A percentile compares a stretch with the other conserved stretches of the same genome.
Evolutionary conservation across 2,329 filamentous ascomycete species (phyloP).

Genomic region (Tolypocladium capitatum): DNA sequence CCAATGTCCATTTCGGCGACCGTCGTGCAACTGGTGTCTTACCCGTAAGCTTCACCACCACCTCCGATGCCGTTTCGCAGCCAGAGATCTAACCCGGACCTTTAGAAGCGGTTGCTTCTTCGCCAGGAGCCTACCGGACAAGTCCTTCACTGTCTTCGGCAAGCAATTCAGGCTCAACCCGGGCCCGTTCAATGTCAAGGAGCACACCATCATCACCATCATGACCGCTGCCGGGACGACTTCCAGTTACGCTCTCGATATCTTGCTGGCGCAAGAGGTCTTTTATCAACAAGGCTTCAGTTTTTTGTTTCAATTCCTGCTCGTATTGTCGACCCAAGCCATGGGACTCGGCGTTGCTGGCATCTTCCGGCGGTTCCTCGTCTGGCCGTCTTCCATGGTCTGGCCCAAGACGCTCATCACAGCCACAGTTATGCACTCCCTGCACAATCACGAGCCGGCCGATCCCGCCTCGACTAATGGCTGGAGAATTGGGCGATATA

Average conservation of each 20-base stretch:
- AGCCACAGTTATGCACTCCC: constrained; percentile 46
- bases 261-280: constrained; percentile 27
- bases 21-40: constrained; percentile 41
- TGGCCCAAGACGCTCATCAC: constrained; percentile 51
- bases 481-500: constrained; percentile 46
- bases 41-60: constrained; percentile 21
- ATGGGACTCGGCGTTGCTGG: constrained; percentile 53
- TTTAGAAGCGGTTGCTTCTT: constrained; percentile 24
- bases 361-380: constrained; percentile 43
- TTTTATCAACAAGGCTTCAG: constrained; percentile 39
- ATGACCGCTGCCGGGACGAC: constrained; percentile 26
- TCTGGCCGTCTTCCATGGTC: constrained; percentile 50
- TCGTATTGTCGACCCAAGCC: constrained; percentile 47
- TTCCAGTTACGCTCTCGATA: constrained; percentile 25
- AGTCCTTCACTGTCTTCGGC: constrained; percentile 27
- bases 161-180: constrained; percentile 30
- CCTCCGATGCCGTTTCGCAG: background rate
- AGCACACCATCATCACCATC: constrained; percentile 31
- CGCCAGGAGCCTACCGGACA: constrained; percentile 26
- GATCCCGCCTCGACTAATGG: constrained; percentile 39
- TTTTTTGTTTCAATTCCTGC: constrained; percentile 43
- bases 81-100: background rate
- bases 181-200: constrained; percentile 23
- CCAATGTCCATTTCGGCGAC: constrained; percentile 38
- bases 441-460: constrained; percentile 45